Base-by-base conservation (phyloP, 2,329 filamentous ascomycete genomes). In the Sarocladium strictum region DNA sequence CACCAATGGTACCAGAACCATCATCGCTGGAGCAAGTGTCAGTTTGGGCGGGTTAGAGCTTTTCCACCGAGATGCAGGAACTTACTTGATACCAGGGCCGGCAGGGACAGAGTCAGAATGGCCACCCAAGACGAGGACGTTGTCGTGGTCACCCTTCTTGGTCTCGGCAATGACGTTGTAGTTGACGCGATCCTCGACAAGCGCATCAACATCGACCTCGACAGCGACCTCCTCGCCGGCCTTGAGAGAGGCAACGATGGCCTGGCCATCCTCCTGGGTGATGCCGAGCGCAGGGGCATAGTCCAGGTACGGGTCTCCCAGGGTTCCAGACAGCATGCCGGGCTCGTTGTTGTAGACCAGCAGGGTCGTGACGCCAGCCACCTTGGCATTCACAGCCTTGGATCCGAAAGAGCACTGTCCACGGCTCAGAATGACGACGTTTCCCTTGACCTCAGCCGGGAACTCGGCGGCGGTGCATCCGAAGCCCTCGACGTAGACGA, bases 301-400 rank as follows among this genome's bases (percentile, higher is more conserved):
- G 9, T 64, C 63, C 32, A 60, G 63, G 43, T 72, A 72, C 0
- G 74, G 71, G 6, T 65, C 67, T 50, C 81, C 81, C 1, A 87
- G 71, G 2, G 82, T 86, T 27, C 81, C 84, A 6, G 75, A 64
- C 1, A 74, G 55, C 2, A 65, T 56, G 2, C 80, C 83, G 0
- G 73, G 66, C 3, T 70, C 76, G 57, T 86, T 86, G 72, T 87
- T 86, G 69, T 85, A 86, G 56, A 87, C 72, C 53, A 87, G 63
- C 1, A 75, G 76, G 1, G 71, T 85, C 0, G 66, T 64, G 1
- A 85, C 85, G 17, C 83, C 81, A 1, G 83, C 81, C 0, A 66
- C 62, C 56, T 77, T 78, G 23, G 83, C 84, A 17, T 76, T 68
- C 35, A 73, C 66, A 6, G 80, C 75, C 71, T 88, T 87, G 21